Conservation (phyloP, 768 basidiomycete species). For the Cystobasidium ongulense region DNA sequence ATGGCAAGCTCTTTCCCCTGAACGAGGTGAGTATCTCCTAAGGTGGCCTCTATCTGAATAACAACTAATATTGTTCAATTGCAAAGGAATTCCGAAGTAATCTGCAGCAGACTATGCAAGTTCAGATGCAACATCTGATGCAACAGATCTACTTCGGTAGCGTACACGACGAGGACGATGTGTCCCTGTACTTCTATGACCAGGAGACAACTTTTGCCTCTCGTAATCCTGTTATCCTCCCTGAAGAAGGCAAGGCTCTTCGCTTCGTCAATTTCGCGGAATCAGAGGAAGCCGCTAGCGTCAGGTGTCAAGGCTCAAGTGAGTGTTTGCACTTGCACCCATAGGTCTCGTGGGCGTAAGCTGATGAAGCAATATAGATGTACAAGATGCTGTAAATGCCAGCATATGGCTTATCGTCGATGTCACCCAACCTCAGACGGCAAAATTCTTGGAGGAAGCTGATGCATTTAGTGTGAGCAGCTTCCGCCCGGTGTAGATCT, state of each 20-base stretch:
- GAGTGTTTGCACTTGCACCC: neutral
- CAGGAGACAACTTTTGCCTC: conserved; percentile 62
- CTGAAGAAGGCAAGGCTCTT: conserved; percentile 51
- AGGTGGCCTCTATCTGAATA: no score
- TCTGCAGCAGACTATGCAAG: conserved; percentile 54
- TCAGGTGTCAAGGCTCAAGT: neutral
- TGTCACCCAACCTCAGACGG: neutral
- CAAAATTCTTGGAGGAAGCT: neutral
- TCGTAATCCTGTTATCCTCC: conserved; percentile 69
- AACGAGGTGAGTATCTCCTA: conserved; percentile 54
- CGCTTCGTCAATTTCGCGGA: conserved; percentile 56
- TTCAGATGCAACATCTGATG: conserved; percentile 27
- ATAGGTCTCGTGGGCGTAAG: no score
- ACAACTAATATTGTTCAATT: neutral
- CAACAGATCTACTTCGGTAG: conserved; percentile 34
- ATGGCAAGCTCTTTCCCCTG: conserved; percentile 69
- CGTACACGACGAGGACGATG: conserved; percentile 43
- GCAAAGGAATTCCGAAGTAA: conserved; percentile 58
- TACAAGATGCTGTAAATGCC: neutral
- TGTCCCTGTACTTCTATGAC: conserved; percentile 80
- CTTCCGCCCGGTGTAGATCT: no score
- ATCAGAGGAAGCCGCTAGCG: neutral
- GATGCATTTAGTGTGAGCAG: neutral
- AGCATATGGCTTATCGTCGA: neutral
- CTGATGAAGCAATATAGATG: no score